Base-by-base conservation (phyloP, 306 rosid species). In the Cucurbita pepo region DNA sequence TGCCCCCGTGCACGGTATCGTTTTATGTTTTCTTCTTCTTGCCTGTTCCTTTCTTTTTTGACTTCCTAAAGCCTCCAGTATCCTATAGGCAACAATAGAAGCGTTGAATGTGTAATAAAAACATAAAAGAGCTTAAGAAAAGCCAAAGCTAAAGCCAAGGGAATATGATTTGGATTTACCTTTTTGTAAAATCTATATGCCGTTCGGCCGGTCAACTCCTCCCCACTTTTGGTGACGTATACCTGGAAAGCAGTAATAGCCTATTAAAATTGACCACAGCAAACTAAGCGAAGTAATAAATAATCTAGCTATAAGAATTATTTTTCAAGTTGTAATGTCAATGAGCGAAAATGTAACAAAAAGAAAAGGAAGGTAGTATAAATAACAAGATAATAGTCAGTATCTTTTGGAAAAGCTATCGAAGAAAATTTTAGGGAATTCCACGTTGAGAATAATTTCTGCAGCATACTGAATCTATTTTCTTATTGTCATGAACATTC, bases 161-260 rank as follows among this genome's bases (percentile, higher is more conserved):
- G 62, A 55, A 18, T 12, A 18, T 36, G 38, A 18, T 54, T 5
- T 37, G 21, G 9, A 18, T 37, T 37, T 72, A 72, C 98, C 94
- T 82, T 88, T 82, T 79, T 79, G 77, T 90, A 88, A 10, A 77
- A 85, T 69, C 67, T 81, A 75, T 88, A 90, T 22, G 97, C 98
- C 25, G 9, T 14, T 63, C 37, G 81, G 47, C 98, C 98, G 4
- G 90, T 79, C 80, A 87, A 55, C 77, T 93, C 94, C 83, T 90
- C 75, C 77, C 97, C 96, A 63, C 56, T 76, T 85, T 82, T 84
- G 80, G 77, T 83, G 61, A 86, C 89, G 85, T 93, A 90, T 71
- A 90, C 96, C 98, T 93, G 82, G 67, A 61, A 69, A 21, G 66
- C 47, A 73, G 70, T 47, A 60, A 47, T 25, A 81, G 21, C 73